Base-by-base conservation (phyloP, 768 basidiomycete genomes). In the Auricularia heimuer region DNA sequence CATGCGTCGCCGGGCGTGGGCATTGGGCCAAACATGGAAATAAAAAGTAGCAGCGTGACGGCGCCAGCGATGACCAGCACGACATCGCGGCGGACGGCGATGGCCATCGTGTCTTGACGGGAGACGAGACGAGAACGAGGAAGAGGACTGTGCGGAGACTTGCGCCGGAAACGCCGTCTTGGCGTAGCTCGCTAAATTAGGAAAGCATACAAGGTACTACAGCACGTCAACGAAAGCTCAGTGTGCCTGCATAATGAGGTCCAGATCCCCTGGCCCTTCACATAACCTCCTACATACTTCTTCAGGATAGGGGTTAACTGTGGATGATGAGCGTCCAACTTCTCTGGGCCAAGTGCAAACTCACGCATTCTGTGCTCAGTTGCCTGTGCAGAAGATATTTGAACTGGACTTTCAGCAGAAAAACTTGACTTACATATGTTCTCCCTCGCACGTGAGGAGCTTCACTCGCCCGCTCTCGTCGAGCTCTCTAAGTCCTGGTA, bases 391-490 rank as follows among this genome's bases (percentile, higher is more conserved):
- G 56, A 29, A 8, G 29, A 29, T 60, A 18, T 18, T 7, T n/a
- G 54, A 54, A 4, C 56, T 3, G 34, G 29, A 29, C 29, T 29
- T 29, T 29, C 29, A 29, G 29, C 29, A 29, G 29, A 29, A 29
- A 29, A 60, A 29, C 18, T 56, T 11, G 18, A 35, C 56, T 29
- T 35, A 60, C 92, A 94, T 93, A 70, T 94, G 92, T 70, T 80
- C 80, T 29, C 88, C 88, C 33, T 84, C 79, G 71, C 92, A 94
- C 21, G 80, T 79, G 63, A 78, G 79, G 35, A 92, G 77, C 12
- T 80, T 69, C 16, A 94, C 79, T 3, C 76, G 79, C 3, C 84
- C 87, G 24, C 79, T 77, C 69, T 91, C 81, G 72, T 94, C 90
- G 67, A 94, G 77, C 65, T 77, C 71, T 36, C 84, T 82, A 63